These are phyloP conservation scores for Gossypium anomalum DNA, from an alignment of 345 rosid species.

Conservation along the genomic window DNA sequence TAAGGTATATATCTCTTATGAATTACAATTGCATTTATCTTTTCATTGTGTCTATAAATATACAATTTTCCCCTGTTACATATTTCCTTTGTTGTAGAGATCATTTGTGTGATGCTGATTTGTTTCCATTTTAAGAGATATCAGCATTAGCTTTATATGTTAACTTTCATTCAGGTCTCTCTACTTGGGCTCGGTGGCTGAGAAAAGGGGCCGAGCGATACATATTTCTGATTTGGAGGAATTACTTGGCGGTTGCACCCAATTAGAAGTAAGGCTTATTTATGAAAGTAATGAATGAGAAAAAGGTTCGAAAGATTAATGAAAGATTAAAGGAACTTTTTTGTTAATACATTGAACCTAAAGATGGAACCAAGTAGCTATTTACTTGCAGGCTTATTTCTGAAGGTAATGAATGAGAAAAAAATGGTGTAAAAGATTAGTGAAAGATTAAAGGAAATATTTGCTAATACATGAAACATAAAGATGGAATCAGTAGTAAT, in stretches of 20 bases:
- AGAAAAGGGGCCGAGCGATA: constrained; percentile 67
- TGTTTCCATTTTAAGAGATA: background rate
- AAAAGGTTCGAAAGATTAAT: background rate
- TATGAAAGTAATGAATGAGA: constrained; percentile 11
- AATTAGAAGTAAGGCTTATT: constrained; percentile 70
- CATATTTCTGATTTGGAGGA: constrained; percentile 70
- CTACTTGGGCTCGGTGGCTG: constrained; percentile 82
- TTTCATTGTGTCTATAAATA: background rate
- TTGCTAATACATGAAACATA: background rate
- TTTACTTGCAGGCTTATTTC: constrained; percentile 46
- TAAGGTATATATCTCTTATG: constrained; percentile 44
- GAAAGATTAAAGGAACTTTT: background rate
- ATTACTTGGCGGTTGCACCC: constrained; percentile 68
- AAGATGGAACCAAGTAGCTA: constrained; percentile 37
- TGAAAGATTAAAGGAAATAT: background rate
- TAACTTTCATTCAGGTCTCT: constrained; percentile 44
- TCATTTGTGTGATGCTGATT: background rate
- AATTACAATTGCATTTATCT: background rate
- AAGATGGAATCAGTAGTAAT: constrained; percentile 36
- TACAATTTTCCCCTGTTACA: background rate
- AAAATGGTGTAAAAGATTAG: background rate
- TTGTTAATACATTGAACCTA: background rate
- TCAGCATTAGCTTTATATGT: constrained; percentile 21
- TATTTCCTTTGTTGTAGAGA: background rate
- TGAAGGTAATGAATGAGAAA: constrained; percentile 8